These are phyloP conservation scores for Aspergillus alliaceus DNA, from an alignment of 2,329 filamentous ascomycete genomes.

Conservation along the genomic window DNA sequence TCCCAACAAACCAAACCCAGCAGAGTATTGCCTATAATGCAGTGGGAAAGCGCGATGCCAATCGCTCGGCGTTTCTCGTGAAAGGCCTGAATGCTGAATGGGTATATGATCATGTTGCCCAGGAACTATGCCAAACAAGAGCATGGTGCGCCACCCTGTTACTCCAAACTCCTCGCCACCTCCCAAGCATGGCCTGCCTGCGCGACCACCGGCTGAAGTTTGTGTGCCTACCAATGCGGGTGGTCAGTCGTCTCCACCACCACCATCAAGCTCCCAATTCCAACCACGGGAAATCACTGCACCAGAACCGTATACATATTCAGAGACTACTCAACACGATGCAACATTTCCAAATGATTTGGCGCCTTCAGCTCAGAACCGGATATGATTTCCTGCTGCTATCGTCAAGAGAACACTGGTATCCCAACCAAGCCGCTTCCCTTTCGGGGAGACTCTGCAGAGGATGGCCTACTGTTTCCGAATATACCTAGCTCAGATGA, in stretches of 20 bases:
- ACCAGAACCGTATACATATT: constrained; percentile 3
- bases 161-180: too few relatives aligned
- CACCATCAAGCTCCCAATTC: constrained; percentile 5
- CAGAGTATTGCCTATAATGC: too few relatives aligned
- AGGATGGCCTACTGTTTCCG: constrained; percentile 2
- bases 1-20: too few relatives aligned
- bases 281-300: constrained; percentile 5
- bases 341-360: constrained; percentile 3
- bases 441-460: constrained; percentile 11
- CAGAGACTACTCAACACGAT: not conserved
- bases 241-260: constrained; percentile 4
- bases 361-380: not conserved
- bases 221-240: constrained; percentile 7
- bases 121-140: too few relatives aligned
- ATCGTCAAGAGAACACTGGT: constrained; percentile 7
- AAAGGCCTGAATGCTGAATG: too few relatives aligned
- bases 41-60: too few relatives aligned
- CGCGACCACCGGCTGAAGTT: too few relatives aligned
- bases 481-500: constrained; percentile 4
- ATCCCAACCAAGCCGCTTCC: constrained; percentile 6
- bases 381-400: not conserved
- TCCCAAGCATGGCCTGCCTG: too few relatives aligned
- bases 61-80: too few relatives aligned
- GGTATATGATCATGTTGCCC: too few relatives aligned
- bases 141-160: too few relatives aligned